Evolutionary conservation across 192 early-diverging fungal species (phyloP).

Genomic region (Chytriomyces sp.): DNA sequence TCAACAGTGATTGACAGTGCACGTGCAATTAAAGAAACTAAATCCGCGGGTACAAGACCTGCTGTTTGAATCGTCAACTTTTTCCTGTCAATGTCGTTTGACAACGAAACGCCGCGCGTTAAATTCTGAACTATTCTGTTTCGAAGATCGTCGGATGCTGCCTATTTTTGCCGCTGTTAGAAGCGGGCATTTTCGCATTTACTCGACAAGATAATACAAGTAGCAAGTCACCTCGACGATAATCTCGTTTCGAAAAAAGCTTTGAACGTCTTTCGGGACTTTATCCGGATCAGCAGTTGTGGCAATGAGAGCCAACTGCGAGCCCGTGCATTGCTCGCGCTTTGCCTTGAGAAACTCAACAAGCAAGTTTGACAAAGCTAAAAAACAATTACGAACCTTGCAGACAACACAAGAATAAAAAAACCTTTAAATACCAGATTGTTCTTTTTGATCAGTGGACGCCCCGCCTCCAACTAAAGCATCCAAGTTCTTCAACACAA

Average conservation of each 20-base stretch:
- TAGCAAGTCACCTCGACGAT: slow-evolving; percentile 61
- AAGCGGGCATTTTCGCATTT: background rate
- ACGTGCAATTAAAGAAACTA: slow-evolving; percentile 75
- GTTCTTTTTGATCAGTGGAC: slow-evolving; percentile 50
- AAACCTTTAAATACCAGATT: slow-evolving; percentile 30
- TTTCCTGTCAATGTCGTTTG: slow-evolving; percentile 77
- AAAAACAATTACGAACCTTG: slow-evolving; percentile 42
- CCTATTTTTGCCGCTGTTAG: slow-evolving; percentile 31
- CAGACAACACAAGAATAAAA: background rate
- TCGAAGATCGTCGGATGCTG: slow-evolving; percentile 46
- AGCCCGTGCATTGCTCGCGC: slow-evolving; percentile 58
- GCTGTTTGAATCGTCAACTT: slow-evolving; percentile 90
- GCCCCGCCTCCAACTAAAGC: slow-evolving; percentile 69
- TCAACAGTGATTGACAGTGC: slow-evolving; percentile 48
- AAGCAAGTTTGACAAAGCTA: slow-evolving; percentile 61
- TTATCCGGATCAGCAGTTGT: slow-evolving; percentile 84
- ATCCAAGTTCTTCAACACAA: slow-evolving; percentile 81
- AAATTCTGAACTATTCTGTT: slow-evolving; percentile 59
- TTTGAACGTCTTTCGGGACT: slow-evolving; percentile 75
- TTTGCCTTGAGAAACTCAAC: slow-evolving; percentile 60
- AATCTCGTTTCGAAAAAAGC: slow-evolving; percentile 82
- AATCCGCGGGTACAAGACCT: slow-evolving; percentile 84
- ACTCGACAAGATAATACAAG: background rate
- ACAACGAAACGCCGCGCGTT: slow-evolving; percentile 58
- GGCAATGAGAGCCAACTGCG: slow-evolving; percentile 59